Percentiles rank a stretch among this genome's conserved stretches.
Evolutionary conservation across 2,329 filamentous ascomycete genomes (phyloP).

Genomic region (Bertia moriformis): DNA sequence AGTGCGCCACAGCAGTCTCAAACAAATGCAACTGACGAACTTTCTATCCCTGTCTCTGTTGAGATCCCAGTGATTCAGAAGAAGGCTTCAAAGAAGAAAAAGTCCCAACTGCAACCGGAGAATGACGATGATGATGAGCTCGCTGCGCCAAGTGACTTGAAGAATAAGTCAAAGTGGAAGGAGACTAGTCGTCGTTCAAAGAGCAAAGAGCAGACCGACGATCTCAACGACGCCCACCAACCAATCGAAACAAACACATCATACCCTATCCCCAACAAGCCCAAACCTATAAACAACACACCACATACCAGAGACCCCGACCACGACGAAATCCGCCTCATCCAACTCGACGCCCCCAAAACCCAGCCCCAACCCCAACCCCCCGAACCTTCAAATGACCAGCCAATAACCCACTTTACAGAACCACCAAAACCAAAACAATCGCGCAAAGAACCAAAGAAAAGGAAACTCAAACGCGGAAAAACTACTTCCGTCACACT

Average conservation of each 20-base stretch:
- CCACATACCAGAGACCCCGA: neutral
- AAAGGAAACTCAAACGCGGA: slow-evolving; percentile 21
- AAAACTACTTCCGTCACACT: slow-evolving; percentile 20
- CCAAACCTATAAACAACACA: no score
- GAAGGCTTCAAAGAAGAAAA: slow-evolving; percentile 12
- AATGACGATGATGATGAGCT: slow-evolving; percentile 1
- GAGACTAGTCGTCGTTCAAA: no score
- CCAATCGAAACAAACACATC: no score
- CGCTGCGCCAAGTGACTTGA: neutral
- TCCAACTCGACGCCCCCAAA: no score
- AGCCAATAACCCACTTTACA: slow-evolving; percentile 8
- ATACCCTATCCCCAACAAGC: no score
- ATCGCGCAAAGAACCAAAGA: slow-evolving; percentile 19
- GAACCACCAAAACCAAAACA: slow-evolving; percentile 14
- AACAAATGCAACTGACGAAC: neutral
- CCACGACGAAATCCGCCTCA: no score
- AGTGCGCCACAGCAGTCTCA: slow-evolving; percentile 4
- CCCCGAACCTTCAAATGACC: neutral
- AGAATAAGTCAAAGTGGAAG: neutral
- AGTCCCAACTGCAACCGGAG: slow-evolving; percentile 7
- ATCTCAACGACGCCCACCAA: neutral
- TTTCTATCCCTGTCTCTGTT: neutral
- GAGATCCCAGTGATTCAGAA: neutral
- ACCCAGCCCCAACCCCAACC: no score
- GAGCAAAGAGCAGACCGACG: neutral